Conservation (phyloP, 768 basidiomycete species). For the Termitomyces sp. region DNA sequence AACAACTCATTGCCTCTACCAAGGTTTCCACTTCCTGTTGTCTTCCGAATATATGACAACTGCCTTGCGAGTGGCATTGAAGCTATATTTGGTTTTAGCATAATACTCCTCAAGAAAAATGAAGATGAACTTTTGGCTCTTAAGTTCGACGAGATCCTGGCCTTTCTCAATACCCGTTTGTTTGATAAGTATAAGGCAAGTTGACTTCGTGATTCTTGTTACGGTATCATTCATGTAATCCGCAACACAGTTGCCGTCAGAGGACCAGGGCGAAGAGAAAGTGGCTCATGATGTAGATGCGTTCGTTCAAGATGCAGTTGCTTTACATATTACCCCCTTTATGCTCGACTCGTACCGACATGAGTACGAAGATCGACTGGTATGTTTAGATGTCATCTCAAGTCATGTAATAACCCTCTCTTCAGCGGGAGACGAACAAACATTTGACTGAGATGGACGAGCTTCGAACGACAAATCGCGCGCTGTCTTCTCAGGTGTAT, state of each 20-base stretch:
- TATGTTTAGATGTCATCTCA: slow-evolving; percentile 20
- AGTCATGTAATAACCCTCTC: not conserved
- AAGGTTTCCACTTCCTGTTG: slow-evolving; percentile 92
- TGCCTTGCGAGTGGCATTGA: slow-evolving; percentile 96
- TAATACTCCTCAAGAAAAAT: slow-evolving; percentile 83
- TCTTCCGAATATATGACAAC: slow-evolving; percentile 96
- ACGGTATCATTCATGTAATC: not conserved
- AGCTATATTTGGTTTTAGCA: slow-evolving; percentile 93
- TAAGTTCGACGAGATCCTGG: slow-evolving; percentile 89
- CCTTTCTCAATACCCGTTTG: slow-evolving; percentile 76
- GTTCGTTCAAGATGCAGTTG: slow-evolving; percentile 86
- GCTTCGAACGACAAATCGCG: slow-evolving; percentile 76
- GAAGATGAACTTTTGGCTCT: slow-evolving; percentile 74
- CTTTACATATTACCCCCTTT: slow-evolving; percentile 88
- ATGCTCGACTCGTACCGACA: slow-evolving; percentile 89
- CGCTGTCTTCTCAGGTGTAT: slow-evolving; percentile 75
- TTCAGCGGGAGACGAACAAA: slow-evolving; percentile 67
- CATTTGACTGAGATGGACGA: slow-evolving; percentile 83
- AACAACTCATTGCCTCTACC: slow-evolving; percentile 2
- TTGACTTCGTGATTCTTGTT: slow-evolving; percentile 4
- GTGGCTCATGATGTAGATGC: slow-evolving; percentile 66
- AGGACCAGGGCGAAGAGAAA: slow-evolving; percentile 23
- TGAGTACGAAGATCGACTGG: slow-evolving; percentile 82
- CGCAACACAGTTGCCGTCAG: slow-evolving; percentile 24
- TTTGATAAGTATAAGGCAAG: slow-evolving; percentile 76